A percentile compares a stretch with the other conserved stretches of the same genome.
Evolutionary conservation across 352 stramenopile genomes (phyloP).

Genomic region (Thalassiosira mediterranea): DNA sequence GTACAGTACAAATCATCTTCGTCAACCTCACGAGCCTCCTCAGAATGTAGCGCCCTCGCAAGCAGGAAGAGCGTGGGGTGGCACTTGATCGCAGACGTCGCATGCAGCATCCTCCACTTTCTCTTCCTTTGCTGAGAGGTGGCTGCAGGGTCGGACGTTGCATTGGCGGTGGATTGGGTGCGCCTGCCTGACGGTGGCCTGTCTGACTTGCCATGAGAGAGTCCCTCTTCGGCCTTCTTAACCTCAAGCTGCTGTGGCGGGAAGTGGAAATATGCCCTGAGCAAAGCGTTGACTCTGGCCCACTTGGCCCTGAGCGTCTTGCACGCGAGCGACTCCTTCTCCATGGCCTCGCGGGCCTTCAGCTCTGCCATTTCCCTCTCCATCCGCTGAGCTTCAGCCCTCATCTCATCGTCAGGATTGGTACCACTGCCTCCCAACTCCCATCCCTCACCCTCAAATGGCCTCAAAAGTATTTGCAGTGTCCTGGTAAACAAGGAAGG

Average conservation of each 20-base stretch:
- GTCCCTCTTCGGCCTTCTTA: conserved; percentile 30
- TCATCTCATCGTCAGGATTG: neutral
- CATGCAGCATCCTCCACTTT: conserved; percentile 77
- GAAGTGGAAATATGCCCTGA: conserved; percentile 78
- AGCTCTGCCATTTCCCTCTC: conserved; percentile 24
- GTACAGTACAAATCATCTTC: conserved; percentile 64
- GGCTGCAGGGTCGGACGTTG: too few species aligned
- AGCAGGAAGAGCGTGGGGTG: conserved; percentile 73
- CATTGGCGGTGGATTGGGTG: too few species aligned
- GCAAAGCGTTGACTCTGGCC: conserved; percentile 66
- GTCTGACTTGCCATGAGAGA: too few species aligned
- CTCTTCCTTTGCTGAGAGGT: conserved; percentile 22
- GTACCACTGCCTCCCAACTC: conserved; percentile 32
- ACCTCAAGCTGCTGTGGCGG: conserved; percentile 30
- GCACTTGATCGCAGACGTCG: conserved; percentile 66
- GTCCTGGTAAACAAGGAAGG: too few species aligned
- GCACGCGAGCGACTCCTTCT: conserved; percentile 12
- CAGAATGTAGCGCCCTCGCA: conserved; percentile 63
- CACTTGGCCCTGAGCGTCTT: conserved; percentile 56
- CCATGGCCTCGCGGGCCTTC: conserved; percentile 34
- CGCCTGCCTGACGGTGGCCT: neutral
- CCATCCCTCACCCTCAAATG: conserved; percentile 43
- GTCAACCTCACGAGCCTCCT: conserved; percentile 73
- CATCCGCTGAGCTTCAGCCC: conserved; percentile 5
- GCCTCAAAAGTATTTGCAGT: conserved; percentile 44